Evolutionary conservation across 2,329 filamentous ascomycete species (phyloP), one percentile per base, ranked within the genome.

Genomic region (Fulvia fulva): DNA sequence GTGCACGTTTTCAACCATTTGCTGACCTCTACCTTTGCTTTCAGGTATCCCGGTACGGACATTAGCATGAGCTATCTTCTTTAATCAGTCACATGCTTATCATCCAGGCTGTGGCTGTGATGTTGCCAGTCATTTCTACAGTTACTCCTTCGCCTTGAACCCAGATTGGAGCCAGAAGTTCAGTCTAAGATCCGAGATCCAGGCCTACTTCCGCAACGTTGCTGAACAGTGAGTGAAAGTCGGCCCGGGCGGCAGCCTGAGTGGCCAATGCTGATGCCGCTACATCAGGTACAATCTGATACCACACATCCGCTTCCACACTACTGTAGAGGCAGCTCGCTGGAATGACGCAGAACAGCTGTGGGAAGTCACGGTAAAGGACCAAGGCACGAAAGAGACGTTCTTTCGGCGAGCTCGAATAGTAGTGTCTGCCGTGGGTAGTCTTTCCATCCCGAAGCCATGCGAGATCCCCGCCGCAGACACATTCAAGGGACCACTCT

Each of bases 91-190:
- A 14, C 14, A 47, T 47, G 22, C 45, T 47, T 9, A 25, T 2
- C 74, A 75, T 53, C 73, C 73, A 3, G 73, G 72, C 12, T 75
- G 73, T 54, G 73, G 71, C 30, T 75, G 73, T 56, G 74, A 76
- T 66, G 70, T 71, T 8, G 65, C 64, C 9, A 62, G 61, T 8
- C 70, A 73, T 53, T 68, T 71, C 51, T 73, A 73, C 62, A 67
- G 63, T 16, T 73, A 66, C 64, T 65, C 61, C 37, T 73, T 73
- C 56, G 67, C 65, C 7, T 58, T 70, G 16, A 73, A 73, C 45
- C 68, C 70, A 30, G 56, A 70, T 57, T 73, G 70, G 61, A 65
- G 59, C 22, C 62, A 65, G 44, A 67, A 68, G 56, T 70, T 69
- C 53, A 64, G 62, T 26, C 57, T 68, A 46, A 58, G 63, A 26